phyloP scores from a whole-genome alignment of 2,329 filamentous ascomycete genomes.

The Ceratocystis colombiana region DNA sequence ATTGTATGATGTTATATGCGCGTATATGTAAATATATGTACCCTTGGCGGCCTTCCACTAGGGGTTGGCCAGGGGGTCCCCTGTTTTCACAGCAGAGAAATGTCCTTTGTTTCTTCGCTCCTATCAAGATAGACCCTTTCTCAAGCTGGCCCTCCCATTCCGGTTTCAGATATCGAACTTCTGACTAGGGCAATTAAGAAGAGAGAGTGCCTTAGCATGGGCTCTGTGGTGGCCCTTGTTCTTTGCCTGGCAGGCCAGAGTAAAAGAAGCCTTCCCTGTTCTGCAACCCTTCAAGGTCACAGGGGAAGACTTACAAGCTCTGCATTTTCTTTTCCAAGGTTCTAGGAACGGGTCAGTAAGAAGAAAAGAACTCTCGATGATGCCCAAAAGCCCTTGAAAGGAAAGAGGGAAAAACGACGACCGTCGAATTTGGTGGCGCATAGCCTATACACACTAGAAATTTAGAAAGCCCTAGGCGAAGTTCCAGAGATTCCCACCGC shows the following conservation, averaged over 20 bases:
- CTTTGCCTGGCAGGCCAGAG: neutral
- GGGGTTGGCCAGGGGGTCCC: neutral
- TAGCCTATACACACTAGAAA: constrained; percentile 10
- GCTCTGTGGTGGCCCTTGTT: neutral
- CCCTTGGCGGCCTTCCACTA: neutral
- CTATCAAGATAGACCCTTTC: neutral
- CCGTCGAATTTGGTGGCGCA: neutral
- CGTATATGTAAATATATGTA: neutral
- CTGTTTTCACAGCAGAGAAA: too few species aligned
- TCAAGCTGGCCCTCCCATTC: constrained; percentile 1
- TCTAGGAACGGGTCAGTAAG: neutral
- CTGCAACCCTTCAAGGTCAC: too few species aligned
- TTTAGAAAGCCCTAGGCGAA: constrained; percentile 4
- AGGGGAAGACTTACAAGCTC: neutral
- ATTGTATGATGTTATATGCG: neutral
- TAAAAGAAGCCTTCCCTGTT: too few species aligned
- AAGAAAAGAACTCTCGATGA: neutral
- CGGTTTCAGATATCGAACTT: neutral
- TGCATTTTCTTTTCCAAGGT: neutral
- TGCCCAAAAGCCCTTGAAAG: neutral
- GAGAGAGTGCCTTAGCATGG: neutral
- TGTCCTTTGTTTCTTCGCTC: neutral
- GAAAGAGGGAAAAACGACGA: too few species aligned
- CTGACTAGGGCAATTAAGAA: neutral
- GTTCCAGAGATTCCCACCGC: constrained; percentile 5